phyloP scores from a whole-genome alignment of 495 filamentous ascomycete genomes.

The Staphylotrichum longicolle region DNA sequence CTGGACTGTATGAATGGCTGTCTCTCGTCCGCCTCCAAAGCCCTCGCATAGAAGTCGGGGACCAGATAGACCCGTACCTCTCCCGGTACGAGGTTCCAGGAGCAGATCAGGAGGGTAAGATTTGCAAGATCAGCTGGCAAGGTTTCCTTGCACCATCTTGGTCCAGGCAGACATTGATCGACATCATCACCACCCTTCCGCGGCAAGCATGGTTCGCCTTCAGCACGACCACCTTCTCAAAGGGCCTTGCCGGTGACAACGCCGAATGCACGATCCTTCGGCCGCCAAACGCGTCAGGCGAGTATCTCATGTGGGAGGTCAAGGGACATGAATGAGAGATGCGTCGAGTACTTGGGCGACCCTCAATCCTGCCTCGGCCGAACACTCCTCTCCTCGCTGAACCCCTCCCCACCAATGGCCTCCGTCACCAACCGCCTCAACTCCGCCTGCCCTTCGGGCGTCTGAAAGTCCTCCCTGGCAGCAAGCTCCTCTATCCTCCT shows the following conservation, averaged over 20 bases:
- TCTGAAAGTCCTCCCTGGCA: slow-evolving; percentile 67
- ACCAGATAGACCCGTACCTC: slow-evolving; percentile 76
- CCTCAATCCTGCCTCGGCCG: slow-evolving; percentile 57
- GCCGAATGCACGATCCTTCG: slow-evolving; percentile 49
- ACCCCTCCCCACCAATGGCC: slow-evolving; percentile 55
- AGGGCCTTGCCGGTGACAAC: slow-evolving; percentile 40
- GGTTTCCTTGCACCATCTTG: slow-evolving; percentile 52
- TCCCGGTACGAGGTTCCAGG: slow-evolving; percentile 72
- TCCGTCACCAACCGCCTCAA: slow-evolving; percentile 68
- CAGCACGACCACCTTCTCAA: slow-evolving; percentile 47
- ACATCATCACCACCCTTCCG: slow-evolving; percentile 41
- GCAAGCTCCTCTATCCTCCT: slow-evolving; percentile 75
- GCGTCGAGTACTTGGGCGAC: not conserved
- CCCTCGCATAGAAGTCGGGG: slow-evolving; percentile 63
- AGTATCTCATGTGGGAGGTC: slow-evolving; percentile 57
- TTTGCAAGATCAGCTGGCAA: slow-evolving; percentile 54
- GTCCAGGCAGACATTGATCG: slow-evolving; percentile 41
- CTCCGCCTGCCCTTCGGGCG: slow-evolving; percentile 65
- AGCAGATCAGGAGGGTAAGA: slow-evolving; percentile 30
- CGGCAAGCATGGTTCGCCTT: slow-evolving; percentile 51
- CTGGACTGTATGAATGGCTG: slow-evolving; percentile 79
- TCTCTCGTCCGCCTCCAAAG: slow-evolving; percentile 69
- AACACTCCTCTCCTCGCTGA: slow-evolving; percentile 59
- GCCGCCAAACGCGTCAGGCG: slow-evolving; percentile 42
- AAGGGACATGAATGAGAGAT: slow-evolving; percentile 41